Evolutionary conservation across 345 rosid species (phyloP), one percentile per base, ranked within the genome.

Genomic region (Pugionium cornutum): DNA sequence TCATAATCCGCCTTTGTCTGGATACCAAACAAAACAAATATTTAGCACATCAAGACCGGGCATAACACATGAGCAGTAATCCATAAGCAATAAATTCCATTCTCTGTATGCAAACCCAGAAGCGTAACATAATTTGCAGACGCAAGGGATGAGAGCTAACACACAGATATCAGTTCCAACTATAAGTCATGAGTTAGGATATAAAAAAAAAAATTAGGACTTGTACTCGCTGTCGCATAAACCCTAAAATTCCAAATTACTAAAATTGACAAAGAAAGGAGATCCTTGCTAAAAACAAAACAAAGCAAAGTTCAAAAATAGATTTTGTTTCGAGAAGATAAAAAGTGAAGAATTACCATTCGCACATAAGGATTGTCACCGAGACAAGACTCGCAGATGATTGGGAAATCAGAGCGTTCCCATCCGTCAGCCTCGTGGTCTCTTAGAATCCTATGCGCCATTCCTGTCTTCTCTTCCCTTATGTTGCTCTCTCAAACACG

Each of bases 341-440:
- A 18, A 18, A n/a, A 10, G 27, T 41, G 46, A 42, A 5, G 31
- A n/a, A 52, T 18, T 78, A 92, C 97, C 98, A 92, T 92, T 46
- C 94, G 82, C 4, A 92, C 98, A 67, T 92, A 92, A 0, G 98
- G 97, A 64, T 92, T 92, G 75, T 92, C 96, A n/a, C 98, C 98
- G 28, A 92, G 92, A 64, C 98, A 92, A 28, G 98, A 92, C 64
- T 92, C 98, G 48, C 98, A 89, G 31, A 89, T 84, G 59, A 89
- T 92, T 8, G 98, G 98, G 58, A 92, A 92, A 62, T 92, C 97
- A 7, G 97, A 78, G 2, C 95, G 88, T 62, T 92, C 98, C 98
- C 97, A 89, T 2, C 97, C 97, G 62, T 92, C 98, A 3, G 94
- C 89, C 59, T 89, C 94, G 2, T 85, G 79, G 63, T 92, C 96